Conservation (phyloP, 2,329 filamentous ascomycete genomes). For the Chaetoscypha palmicola region DNA sequence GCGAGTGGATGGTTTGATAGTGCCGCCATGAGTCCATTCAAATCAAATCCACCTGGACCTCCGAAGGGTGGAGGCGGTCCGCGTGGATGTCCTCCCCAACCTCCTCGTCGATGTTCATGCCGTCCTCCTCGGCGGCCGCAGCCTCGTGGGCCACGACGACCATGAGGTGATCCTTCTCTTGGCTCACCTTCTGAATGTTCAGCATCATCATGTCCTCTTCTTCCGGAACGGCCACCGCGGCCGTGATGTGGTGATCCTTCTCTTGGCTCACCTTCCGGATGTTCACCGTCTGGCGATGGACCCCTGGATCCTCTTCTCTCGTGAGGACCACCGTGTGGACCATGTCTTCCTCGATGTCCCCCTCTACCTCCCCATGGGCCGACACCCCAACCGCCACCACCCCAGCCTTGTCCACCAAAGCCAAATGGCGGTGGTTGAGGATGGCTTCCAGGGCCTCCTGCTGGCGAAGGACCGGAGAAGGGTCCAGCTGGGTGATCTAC, state of each 20-base stretch:
- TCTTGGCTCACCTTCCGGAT: conserved; percentile 10
- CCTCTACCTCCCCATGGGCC: conserved; percentile 18
- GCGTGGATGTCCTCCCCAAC: conserved; percentile 8
- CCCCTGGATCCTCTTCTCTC: conserved; percentile 7
- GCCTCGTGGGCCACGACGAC: conserved; percentile 8
- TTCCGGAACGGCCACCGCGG: conserved; percentile 8
- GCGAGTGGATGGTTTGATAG: conserved; percentile 26
- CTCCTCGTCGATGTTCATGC: conserved; percentile 11
- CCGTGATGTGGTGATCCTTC: conserved; percentile 4
- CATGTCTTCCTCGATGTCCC: conserved; percentile 19
- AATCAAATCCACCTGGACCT: conserved; percentile 24
- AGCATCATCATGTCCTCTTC: background rate
- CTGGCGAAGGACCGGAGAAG: conserved; percentile 12
- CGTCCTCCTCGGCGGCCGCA: conserved; percentile 14
- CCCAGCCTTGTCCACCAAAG: background rate
- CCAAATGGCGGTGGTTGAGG: conserved; percentile 13
- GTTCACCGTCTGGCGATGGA: conserved; percentile 7
- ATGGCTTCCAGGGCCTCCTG: conserved; percentile 6
- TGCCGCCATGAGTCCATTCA: conserved; percentile 23
- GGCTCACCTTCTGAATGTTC: conserved; percentile 12
- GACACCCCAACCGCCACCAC: conserved; percentile 18
- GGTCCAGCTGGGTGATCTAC: conserved; percentile 24
- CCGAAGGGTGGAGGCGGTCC: conserved; percentile 19
- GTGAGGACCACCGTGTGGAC: conserved; percentile 12
- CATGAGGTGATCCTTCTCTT: conserved; percentile 2